These are phyloP conservation scores for Cercophora newfieldiana DNA, from an alignment of 495 filamentous ascomycete genomes.

Conservation along the genomic window DNA sequence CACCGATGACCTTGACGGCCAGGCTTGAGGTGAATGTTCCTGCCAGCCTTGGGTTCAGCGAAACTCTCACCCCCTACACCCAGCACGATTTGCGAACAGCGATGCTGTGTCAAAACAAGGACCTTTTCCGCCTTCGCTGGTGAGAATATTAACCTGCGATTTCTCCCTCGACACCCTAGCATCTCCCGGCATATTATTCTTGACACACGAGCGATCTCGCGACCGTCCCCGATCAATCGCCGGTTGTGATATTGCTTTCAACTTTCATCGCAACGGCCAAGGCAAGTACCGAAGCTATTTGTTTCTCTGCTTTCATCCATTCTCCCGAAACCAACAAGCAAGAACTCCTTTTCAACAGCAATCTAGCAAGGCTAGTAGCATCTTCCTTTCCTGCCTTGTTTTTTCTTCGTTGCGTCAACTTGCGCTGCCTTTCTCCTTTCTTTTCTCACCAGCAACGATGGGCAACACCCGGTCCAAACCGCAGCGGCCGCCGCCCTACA, in stretches of 20 bases:
- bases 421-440: not conserved
- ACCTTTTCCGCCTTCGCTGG: not conserved
- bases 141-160: not conserved
- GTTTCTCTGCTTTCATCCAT: too few species aligned
- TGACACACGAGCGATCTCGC: not conserved
- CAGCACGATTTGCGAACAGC: not conserved
- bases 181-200: not conserved
- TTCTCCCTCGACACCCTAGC: not conserved
- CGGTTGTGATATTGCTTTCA: not conserved
- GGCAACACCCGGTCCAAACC: not conserved
- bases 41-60: too few species aligned
- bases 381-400: too few species aligned
- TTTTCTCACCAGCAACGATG: not conserved
- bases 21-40: too few species aligned
- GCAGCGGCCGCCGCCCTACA: not conserved
- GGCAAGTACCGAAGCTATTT: not conserved
- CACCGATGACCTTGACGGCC: too few species aligned
- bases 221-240: not conserved
- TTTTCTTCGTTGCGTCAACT: not conserved
- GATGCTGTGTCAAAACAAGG: not conserved
- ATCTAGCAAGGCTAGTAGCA: too few species aligned
- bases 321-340: too few species aligned
- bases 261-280: not conserved
- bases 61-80: too few species aligned
- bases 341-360: too few species aligned